A percentile compares a stretch with the other conserved stretches of the same genome.
These are phyloP conservation scores for Batkoa obscura DNA, from an alignment of 371 early-diverging fungal species.

Conservation along the genomic window DNA sequence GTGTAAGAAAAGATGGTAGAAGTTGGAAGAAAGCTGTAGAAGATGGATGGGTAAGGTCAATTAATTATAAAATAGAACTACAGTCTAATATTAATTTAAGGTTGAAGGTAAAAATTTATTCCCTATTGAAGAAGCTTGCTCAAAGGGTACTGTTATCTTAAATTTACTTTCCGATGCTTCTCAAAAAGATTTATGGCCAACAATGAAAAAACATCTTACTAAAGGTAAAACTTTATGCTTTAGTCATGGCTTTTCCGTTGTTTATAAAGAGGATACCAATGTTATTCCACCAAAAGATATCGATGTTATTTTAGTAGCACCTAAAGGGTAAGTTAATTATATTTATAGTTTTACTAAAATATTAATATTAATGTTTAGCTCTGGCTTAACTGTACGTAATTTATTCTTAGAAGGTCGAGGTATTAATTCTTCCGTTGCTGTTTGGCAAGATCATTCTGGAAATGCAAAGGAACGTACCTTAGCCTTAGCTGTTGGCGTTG, in stretches of 20 bases:
- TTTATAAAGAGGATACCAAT: constrained; percentile 81
- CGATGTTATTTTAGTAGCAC: constrained; percentile 90
- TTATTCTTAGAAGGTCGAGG: constrained; percentile 93
- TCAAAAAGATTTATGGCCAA: constrained; percentile 82
- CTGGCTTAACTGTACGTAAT: constrained; percentile 89
- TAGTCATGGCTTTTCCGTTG: constrained; percentile 91
- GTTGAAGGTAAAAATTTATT: constrained; percentile 88
- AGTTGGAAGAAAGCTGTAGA: constrained; percentile 84
- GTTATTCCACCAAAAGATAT: constrained; percentile 81
- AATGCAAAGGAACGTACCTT: constrained; percentile 82
- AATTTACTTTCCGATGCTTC: constrained; percentile 93
- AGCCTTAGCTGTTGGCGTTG: constrained; percentile 86
- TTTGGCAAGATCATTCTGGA: constrained; percentile 84
- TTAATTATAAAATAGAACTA: neutral
- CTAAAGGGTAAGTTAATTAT: constrained; percentile 41
- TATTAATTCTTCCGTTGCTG: constrained; percentile 93
- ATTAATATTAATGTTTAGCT: constrained; percentile 17
- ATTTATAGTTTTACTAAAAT: neutral
- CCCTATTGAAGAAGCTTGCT: constrained; percentile 76
- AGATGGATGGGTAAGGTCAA: constrained; percentile 62
- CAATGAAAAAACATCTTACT: constrained; percentile 73
- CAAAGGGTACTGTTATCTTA: constrained; percentile 82
- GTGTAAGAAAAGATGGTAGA: constrained; percentile 76
- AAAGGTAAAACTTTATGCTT: constrained; percentile 96
- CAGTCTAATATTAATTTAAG: constrained; percentile 20